Base-by-base conservation (phyloP, 352 stramenopile species). In the Phytophthora fragariae region DNA sequence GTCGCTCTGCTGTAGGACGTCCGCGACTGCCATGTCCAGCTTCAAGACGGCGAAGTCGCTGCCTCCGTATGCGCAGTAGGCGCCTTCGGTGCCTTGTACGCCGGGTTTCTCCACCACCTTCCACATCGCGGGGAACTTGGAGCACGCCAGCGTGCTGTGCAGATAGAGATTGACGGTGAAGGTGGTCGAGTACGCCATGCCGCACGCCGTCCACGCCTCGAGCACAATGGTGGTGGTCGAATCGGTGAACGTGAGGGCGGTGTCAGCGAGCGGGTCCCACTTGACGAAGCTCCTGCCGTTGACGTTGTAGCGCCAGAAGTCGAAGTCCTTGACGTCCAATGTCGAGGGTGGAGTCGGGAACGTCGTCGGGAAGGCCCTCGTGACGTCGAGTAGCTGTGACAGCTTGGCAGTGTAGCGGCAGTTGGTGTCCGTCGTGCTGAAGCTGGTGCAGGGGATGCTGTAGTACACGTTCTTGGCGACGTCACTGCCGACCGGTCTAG, bases 151-250 rank as follows among this genome's bases (percentile, higher is more conserved):
- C 12, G 65, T 69, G 62, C 68, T 85, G 62, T 80, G 71, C 47
- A 75, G 35, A 33, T 85, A 75, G 29, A 89, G 62, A 44, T 77
- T 68, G 17, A 89, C 62, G 15, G 70, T 53, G 39, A 89, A 91
- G 7, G 24, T 24, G 29, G 35, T 62, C 7, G 21, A 7, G 24
- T 59, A 57, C 21, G 33, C n/a, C 84, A 67, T 33, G 62, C 84
- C 84, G 52, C 82, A 91, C 14, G 83, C 69, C n/a, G 81, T 85
- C 84, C 84, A 91, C 2, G 82, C 84, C 62, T 91, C 78, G 9
- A 91, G 17, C 6, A 67, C 72, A 59, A 90, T 61, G 31, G 76
- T 76, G 19, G 79, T 83, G 52, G 76, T 70, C 5, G 79, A 9
- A 4, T 61, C 53, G 15, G 52, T 52, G 57, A 91, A 88, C n/a